Percentiles rank a stretch among this genome's conserved stretches.
Evolutionary conservation across 169 alveolate species (phyloP).

Genomic region (Plasmodium yoelii): DNA sequence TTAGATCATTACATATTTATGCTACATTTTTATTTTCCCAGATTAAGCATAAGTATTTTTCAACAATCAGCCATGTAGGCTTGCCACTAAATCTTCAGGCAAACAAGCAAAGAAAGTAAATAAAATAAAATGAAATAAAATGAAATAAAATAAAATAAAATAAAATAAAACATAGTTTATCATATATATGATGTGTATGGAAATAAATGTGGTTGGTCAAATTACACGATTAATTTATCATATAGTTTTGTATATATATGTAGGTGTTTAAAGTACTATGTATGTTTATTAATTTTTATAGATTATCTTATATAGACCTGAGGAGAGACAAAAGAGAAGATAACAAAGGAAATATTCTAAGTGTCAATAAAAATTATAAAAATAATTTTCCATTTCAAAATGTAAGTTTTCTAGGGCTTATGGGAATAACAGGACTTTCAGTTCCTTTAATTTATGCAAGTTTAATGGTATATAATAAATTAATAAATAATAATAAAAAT

Average conservation of each 20-base stretch:
- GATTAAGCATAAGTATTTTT: constrained; percentile 22
- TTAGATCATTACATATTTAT: background rate
- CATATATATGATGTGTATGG: background rate
- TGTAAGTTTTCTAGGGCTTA: constrained; percentile 22
- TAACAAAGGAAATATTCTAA: constrained; percentile 17
- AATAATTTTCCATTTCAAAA: constrained; percentile 20
- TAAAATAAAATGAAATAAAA: too few relatives aligned
- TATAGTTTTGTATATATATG: background rate
- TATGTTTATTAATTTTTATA: background rate
- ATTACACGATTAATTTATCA: background rate
- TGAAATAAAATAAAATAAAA: too few relatives aligned
- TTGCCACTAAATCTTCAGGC: constrained; percentile 19
- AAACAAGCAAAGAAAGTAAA: constrained; percentile 38
- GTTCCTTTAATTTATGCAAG: constrained; percentile 46
- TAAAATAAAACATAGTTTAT: background rate
- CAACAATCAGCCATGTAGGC: constrained; percentile 32
- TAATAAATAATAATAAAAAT: constrained; percentile 35
- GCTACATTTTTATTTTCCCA: background rate
- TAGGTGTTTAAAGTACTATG: background rate
- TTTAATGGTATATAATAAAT: constrained; percentile 36
- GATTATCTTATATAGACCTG: constrained; percentile 39
- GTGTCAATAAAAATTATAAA: background rate
- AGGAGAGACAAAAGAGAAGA: constrained; percentile 29
- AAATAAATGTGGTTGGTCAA: background rate
- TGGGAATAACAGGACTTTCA: constrained; percentile 38